A percentile compares a stretch with the other conserved stretches of the same genome.
Conservation (phyloP, 352 stramenopile species). For the Globisporangium irregulare region DNA sequence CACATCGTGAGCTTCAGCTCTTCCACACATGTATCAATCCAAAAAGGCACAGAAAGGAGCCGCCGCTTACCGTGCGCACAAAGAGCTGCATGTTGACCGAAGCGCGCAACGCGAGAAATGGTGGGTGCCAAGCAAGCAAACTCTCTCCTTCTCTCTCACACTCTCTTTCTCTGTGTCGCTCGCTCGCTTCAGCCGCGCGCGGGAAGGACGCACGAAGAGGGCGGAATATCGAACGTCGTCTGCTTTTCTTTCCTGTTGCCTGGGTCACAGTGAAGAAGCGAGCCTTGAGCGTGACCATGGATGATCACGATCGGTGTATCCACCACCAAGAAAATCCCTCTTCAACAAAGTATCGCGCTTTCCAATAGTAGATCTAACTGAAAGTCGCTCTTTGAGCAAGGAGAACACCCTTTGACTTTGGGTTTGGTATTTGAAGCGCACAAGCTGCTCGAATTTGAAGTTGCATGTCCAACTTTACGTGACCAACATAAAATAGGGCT, state of each 20-base stretch:
- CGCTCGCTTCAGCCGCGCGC: too few species aligned
- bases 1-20: neutral
- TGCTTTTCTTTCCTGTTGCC: neutral
- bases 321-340: neutral
- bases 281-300: neutral
- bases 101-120: neutral
- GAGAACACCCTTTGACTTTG: neutral
- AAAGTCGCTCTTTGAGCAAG: neutral
- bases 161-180: too few species aligned
- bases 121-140: neutral
- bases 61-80: conserved; percentile 41
- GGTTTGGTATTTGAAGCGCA: neutral
- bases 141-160: neutral
- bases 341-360: neutral
- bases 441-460: neutral
- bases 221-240: neutral
- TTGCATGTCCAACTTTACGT: neutral
- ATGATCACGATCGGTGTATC: neutral
- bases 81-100: conserved; percentile 62
- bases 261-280: too few species aligned
- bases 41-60: neutral
- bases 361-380: neutral
- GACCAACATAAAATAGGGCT: neutral
- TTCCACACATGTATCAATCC: neutral
- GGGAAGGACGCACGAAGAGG: neutral